Base-by-base conservation (phyloP, 2,329 filamentous ascomycete genomes). In the Meredithiella fracta region DNA sequence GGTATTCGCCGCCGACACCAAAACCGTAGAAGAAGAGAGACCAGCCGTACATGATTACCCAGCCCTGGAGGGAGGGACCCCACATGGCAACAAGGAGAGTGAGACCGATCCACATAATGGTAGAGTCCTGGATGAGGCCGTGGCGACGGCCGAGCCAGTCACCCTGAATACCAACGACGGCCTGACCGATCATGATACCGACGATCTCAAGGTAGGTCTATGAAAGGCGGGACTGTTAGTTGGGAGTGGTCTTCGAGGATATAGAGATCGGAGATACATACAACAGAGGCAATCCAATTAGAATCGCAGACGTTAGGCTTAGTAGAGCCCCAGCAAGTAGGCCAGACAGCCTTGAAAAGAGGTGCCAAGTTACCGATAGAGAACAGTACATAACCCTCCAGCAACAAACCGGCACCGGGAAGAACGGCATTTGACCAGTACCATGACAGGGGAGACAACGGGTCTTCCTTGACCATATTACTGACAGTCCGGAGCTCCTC, bases 21-120 rank as follows among this genome's bases (percentile, higher is more conserved):
- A 80, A 71, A 56, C 72, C 70, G 65, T 73, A 73, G 73, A 97
- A 86, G 75, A 96, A 95, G 38, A 97, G 78, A 40, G 87, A 87
- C 85, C 86, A 94, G 60, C 85, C 86, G 67, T 97, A 97, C 76
- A 89, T 95, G 65, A 96, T 94, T 58, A 97, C 86, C 91, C 91
- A 97, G 63, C 90, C 90, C 65, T 97, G 83, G 53, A 94, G 76
- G 37, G 79, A 87, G 31, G 85, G 70, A 60, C 90, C 91, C 91
- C 91, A 97, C 23, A 85, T 85, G 59, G 87, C 86, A 51, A 86
- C 94, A 57, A 97, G 77, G 85, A 96, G 92, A 64, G 95, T 65
- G 20, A 97, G 76, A 73, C 91, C 91, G 63, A 95, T 64, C 62
- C 96, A 87, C 91, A 97, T 97, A 74, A 97, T 90, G 60, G 69